Base-by-base conservation (phyloP, 345 rosid genomes). In the Rhizophora mangle region DNA sequence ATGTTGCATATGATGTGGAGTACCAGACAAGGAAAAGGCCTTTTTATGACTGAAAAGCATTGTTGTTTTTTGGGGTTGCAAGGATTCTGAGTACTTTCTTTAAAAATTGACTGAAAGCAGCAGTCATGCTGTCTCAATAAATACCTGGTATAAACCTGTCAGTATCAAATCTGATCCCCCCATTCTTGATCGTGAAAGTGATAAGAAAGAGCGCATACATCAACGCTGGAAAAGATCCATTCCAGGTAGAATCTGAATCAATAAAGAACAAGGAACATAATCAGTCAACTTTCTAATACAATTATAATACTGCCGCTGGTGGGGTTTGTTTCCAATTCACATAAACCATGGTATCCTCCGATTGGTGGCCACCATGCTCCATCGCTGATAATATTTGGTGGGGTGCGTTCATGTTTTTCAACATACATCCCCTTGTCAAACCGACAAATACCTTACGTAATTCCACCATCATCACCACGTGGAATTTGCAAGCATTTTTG, bases 1-100 rank as follows among this genome's bases (percentile, higher is more conserved):
- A 8, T 5, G 19, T 21, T 68, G 36, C 36, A 21, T 18, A 61
- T 29, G 59, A 43, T 55, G 59, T 55, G 59, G 68, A 69, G 74
- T 74, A 74, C 26, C 66, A 31, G 84, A 81, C 80, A 81, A 81
- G 75, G 75, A 56, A 49, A 51, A 15, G n/a, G 34, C 65, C 51
- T 68, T 59, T 73, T 68, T 19, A 64, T 60, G 74, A 60, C 74
- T 68, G 21, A 31, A 74, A 74, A 74, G 60, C 24, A 30, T 67
- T 26, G 55, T 43, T 49, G 21, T 30, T 24, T 61, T 22, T 13
- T 32, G 58, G 39, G 27, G 60, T 72, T 75, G 69, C 70, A 52
- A 64, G 71, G 71, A 72, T 67, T 67, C 67, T 20, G 21, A n/a
- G 65, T 43, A 37, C 21, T 52, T 32, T 31, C 27, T n/a, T 8